phyloP scores from a whole-genome alignment of 345 rosid species.

The Linum usitatissimum region DNA sequence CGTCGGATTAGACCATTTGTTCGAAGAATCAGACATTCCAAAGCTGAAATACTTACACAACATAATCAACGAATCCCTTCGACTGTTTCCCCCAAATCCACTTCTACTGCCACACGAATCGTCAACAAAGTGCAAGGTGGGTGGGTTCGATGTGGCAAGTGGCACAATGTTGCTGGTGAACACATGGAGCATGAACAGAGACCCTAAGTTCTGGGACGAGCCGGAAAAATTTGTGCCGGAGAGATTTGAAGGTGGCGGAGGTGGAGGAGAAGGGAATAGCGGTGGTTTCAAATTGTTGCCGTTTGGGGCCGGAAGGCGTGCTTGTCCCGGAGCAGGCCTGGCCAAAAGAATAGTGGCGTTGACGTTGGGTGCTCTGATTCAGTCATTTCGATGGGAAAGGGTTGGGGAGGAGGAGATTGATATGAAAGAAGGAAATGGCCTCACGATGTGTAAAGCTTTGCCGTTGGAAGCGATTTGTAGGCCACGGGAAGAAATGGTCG shows the following conservation, averaged over 20 bases:
- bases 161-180: conserved; percentile 20
- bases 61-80: conserved; percentile 15
- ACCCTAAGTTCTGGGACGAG: conserved; percentile 24
- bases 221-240: conserved; percentile 24
- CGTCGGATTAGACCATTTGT: conserved; percentile 12
- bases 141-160: conserved; percentile 19
- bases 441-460: conserved; percentile 19
- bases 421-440: conserved; percentile 15
- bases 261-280: no score
- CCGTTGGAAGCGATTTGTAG: conserved; percentile 24
- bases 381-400: conserved; percentile 26
- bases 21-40: conserved; percentile 19
- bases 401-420: conserved; percentile 5
- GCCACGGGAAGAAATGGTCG: conserved; percentile 15
- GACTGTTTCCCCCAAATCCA: conserved; percentile 21
- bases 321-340: conserved; percentile 20
- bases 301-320: conserved; percentile 24
- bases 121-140: conserved; percentile 11
- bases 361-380: conserved; percentile 19
- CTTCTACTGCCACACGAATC: conserved; percentile 23
- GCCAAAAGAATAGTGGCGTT: conserved; percentile 18
- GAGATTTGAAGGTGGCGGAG: conserved; percentile 21
- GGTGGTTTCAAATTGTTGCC: conserved; percentile 20
- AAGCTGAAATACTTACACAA: conserved; percentile 17
- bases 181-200: conserved; percentile 20